phyloP scores from a whole-genome alignment of 805 yeast species.

The Lipomyces japonicus region DNA sequence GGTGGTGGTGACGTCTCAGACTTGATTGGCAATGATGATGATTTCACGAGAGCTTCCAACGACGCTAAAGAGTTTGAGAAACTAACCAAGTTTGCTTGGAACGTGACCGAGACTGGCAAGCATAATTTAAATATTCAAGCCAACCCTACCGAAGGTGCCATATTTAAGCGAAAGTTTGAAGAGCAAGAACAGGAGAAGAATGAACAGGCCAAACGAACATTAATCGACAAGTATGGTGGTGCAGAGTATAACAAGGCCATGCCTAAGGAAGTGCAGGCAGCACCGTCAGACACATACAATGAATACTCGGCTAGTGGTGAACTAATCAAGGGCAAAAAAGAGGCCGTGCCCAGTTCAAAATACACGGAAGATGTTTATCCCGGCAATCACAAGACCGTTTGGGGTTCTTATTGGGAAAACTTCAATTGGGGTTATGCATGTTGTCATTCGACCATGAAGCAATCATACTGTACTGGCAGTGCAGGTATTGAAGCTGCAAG shows the following conservation, averaged over 20 bases:
- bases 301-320: slow-evolving; percentile 20
- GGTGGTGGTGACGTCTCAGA: slow-evolving; percentile 31
- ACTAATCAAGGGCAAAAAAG: slow-evolving; percentile 12
- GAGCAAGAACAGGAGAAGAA: slow-evolving; percentile 35
- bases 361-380: slow-evolving; percentile 41
- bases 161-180: slow-evolving; percentile 39
- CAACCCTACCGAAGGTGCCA: slow-evolving; percentile 48
- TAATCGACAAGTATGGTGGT: slow-evolving; percentile 44
- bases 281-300: slow-evolving; percentile 5
- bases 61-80: slow-evolving; percentile 54
- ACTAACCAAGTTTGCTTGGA: slow-evolving; percentile 51
- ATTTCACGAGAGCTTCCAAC: slow-evolving; percentile 39
- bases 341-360: slow-evolving; percentile 28
- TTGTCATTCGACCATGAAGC: slow-evolving; percentile 39
- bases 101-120: slow-evolving; percentile 37
- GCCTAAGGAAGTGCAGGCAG: slow-evolving; percentile 15
- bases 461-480: slow-evolving; percentile 39
- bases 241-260: slow-evolving; percentile 24
- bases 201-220: slow-evolving; percentile 35
- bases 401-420: slow-evolving; percentile 45
- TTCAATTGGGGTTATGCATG: slow-evolving; percentile 48
- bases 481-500: slow-evolving; percentile 27
- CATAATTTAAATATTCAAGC: slow-evolving; percentile 38
- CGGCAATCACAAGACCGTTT: slow-evolving; percentile 43
- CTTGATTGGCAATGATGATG: slow-evolving; percentile 48